A percentile compares a stretch with the other conserved stretches of the same genome.
Evolutionary conservation across 2,329 filamentous ascomycete genomes (phyloP).

Genomic region (Epichloe sibirici): DNA sequence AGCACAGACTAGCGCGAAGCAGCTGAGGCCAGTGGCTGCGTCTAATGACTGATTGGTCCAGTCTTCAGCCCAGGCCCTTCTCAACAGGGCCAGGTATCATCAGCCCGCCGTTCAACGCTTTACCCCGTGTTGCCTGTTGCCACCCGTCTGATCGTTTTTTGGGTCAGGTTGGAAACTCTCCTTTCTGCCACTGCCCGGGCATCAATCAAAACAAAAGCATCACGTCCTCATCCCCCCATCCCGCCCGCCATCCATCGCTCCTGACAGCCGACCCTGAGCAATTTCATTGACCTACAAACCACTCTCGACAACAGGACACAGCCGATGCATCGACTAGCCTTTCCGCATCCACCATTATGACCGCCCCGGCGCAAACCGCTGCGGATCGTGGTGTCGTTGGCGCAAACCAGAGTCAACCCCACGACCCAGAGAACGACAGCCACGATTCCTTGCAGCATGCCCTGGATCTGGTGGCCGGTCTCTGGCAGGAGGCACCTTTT

Average conservation of each 20-base stretch:
- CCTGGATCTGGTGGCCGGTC: slow-evolving; percentile 38
- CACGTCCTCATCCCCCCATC: neutral
- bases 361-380: slow-evolving; percentile 7
- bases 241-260: neutral
- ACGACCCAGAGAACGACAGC: slow-evolving; percentile 1
- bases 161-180: neutral
- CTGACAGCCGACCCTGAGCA: neutral
- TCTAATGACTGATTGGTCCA: too few species aligned
- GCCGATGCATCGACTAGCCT: slow-evolving; percentile 4
- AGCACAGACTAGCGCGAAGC: too few species aligned
- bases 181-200: neutral
- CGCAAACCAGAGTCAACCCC: neutral
- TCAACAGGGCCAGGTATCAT: too few species aligned
- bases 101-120: too few species aligned
- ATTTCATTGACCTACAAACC: neutral
- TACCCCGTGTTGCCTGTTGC: too few species aligned
- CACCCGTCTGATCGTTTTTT: neutral
- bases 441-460: slow-evolving; percentile 18
- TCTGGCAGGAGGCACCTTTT: slow-evolving; percentile 51
- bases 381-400: slow-evolving; percentile 4
- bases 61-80: too few species aligned
- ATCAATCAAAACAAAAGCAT: neutral
- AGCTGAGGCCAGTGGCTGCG: too few species aligned
- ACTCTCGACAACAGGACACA: neutral
- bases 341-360: slow-evolving; percentile 4